phyloP scores from a whole-genome alignment of 768 basidiomycete species.

The Tephrocybe sp. region DNA sequence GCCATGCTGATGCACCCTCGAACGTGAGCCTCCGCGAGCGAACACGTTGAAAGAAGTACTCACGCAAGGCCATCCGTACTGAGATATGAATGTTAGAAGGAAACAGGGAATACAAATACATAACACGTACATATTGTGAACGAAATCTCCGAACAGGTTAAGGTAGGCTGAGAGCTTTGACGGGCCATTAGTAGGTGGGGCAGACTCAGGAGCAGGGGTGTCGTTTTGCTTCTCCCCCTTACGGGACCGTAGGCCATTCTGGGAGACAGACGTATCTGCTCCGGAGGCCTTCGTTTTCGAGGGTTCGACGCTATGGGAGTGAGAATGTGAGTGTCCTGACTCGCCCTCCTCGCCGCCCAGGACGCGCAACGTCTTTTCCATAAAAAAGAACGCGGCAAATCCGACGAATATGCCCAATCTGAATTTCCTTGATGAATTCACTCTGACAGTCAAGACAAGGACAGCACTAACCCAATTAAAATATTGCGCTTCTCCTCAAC shows the following conservation, averaged over 20 bases:
- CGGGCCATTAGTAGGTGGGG: conserved; percentile 42
- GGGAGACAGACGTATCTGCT: conserved; percentile 33
- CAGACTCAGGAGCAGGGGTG: conserved; percentile 18
- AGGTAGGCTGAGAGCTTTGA: conserved; percentile 90
- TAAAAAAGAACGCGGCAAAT: conserved; percentile 88
- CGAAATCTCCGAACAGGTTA: conserved; percentile 91
- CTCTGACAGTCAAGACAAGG: not conserved
- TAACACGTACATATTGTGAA: conserved; percentile 80
- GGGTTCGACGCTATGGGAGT: conserved; percentile 45
- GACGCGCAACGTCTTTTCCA: conserved; percentile 89
- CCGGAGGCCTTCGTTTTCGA: conserved; percentile 44
- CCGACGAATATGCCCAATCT: conserved; percentile 83
- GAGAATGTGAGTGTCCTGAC: conserved; percentile 57
- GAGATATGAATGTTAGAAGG: conserved; percentile 15
- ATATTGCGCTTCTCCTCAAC: conserved; percentile 93
- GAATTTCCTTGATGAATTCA: conserved; percentile 2
- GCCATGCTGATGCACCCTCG: conserved; percentile 61
- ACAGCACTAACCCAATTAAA: conserved; percentile 66
- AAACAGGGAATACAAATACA: conserved; percentile 6
- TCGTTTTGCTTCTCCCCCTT: conserved; percentile 28
- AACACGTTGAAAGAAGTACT: conserved; percentile 1
- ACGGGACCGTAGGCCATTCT: conserved; percentile 51
- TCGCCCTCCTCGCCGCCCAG: conserved; percentile 61
- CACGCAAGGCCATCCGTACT: conserved; percentile 93
- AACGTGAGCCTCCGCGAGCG: not conserved